Evolutionary conservation across 108 stramenopile genomes (phyloP).

Genomic region (Conticribra guillardii): DNA sequence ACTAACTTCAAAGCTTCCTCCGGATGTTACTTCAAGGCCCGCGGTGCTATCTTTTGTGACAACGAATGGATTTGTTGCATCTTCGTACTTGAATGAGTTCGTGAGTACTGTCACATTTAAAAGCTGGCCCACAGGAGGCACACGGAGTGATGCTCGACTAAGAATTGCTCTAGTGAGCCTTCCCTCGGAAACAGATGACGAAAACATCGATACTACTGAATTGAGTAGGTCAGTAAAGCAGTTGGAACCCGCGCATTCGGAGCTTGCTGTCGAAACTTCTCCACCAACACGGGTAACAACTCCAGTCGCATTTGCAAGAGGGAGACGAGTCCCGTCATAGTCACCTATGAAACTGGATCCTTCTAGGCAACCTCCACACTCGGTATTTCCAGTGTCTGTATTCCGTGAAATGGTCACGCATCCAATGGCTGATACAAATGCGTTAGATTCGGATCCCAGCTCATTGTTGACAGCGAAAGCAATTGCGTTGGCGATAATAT

Average conservation of each 20-base stretch:
- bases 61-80: conserved; percentile 6
- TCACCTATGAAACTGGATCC: conserved; percentile 1
- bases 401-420: conserved; percentile 8
- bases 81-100: not conserved
- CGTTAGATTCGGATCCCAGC: not conserved
- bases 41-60: not conserved
- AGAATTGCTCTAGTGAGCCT: conserved; percentile 4
- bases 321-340: not conserved
- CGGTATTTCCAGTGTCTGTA: conserved; percentile 12
- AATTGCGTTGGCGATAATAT: not conserved
- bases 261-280: not conserved
- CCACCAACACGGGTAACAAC: not conserved
- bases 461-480: conserved; percentile 8
- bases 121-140: conserved; percentile 8
- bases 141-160: not conserved
- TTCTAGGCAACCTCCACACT: conserved; percentile 16
- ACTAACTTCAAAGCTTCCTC: conserved; percentile 12
- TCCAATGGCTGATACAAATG: conserved; percentile 6
- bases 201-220: not conserved
- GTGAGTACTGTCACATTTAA: conserved; percentile 1
- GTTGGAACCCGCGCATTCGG: not conserved
- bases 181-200: not conserved
- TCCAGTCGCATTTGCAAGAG: conserved; percentile 3
- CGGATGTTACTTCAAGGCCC: conserved; percentile 8
- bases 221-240: conserved; percentile 6